Conservation (phyloP, 164 flowering plant species). For the Paratinospora sagittata region DNA sequence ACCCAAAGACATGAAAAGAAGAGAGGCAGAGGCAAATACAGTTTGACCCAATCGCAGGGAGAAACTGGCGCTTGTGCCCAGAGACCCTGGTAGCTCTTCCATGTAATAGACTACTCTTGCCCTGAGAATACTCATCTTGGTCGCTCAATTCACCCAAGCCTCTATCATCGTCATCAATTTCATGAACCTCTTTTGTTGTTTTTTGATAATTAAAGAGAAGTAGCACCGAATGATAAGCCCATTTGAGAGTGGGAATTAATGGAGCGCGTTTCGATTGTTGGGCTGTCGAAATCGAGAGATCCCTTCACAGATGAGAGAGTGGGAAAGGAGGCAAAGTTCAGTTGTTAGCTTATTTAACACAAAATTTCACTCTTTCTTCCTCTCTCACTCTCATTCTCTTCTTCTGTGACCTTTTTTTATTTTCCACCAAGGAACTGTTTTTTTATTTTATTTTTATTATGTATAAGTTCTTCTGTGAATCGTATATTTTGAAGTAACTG, state of each 20-base stretch:
- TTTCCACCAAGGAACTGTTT: too few relatives aligned
- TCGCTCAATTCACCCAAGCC: conserved; percentile 17
- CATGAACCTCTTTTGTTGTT: conserved; percentile 5
- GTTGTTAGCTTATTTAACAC: too few relatives aligned
- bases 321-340: too few relatives aligned
- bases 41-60: conserved; percentile 70
- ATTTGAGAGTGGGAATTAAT: not conserved
- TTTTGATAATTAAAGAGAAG: too few relatives aligned
- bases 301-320: too few relatives aligned
- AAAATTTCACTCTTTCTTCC: too few relatives aligned
- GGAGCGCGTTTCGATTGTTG: not conserved
- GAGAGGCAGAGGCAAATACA: conserved; percentile 63
- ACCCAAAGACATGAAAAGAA: conserved; percentile 61
- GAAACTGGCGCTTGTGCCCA: conserved; percentile 70
- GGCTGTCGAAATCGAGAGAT: not conserved
- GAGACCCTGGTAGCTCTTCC: conserved; percentile 54
- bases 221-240: not conserved
- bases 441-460: too few relatives aligned
- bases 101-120: conserved; percentile 19
- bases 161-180: conserved; percentile 10
- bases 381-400: too few relatives aligned
- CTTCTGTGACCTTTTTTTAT: too few relatives aligned
- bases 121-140: conserved; percentile 15
- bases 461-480: too few relatives aligned
- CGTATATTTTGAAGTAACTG: too few relatives aligned